Percentiles rank a stretch among this genome's conserved stretches.
Conservation (phyloP, 139 green algal genomes). For the Chlamydomonas sp. region DNA sequence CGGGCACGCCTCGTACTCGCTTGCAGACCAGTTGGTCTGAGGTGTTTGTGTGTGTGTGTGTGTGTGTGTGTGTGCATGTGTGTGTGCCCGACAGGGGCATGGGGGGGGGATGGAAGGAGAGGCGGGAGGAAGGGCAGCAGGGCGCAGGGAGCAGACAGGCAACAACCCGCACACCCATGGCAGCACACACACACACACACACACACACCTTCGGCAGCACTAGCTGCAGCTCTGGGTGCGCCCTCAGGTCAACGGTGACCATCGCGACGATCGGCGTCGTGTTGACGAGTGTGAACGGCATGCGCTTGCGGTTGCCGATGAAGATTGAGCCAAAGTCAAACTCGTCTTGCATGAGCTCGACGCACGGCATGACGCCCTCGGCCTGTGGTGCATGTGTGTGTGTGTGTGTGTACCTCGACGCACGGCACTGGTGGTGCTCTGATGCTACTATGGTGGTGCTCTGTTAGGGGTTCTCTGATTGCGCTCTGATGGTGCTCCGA, state of each 20-base stretch:
- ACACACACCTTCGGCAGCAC: slow-evolving; percentile 39
- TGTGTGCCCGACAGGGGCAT: not conserved
- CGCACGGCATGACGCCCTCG: slow-evolving; percentile 45
- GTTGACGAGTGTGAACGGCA: slow-evolving; percentile 56
- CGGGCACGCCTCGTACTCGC: slow-evolving; percentile 53
- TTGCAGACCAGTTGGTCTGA: slow-evolving; percentile 38
- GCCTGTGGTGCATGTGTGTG: too few relatives aligned
- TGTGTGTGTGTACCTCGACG: too few relatives aligned
- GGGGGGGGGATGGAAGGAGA: not conserved
- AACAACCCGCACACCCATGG: too few relatives aligned
- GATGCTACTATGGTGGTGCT: too few relatives aligned
- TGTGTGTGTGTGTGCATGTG: not conserved
- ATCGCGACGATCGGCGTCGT: slow-evolving; percentile 40
- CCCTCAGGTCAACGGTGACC: slow-evolving; percentile 23
- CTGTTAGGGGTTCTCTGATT: too few relatives aligned
- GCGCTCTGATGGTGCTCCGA: too few relatives aligned
- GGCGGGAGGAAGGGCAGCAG: slow-evolving; percentile 33
- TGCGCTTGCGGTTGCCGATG: slow-evolving; percentile 33
- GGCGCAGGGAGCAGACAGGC: too few relatives aligned
- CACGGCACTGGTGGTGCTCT: too few relatives aligned
- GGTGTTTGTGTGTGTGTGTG: not conserved
- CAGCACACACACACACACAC: too few relatives aligned
- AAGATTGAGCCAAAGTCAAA: slow-evolving; percentile 50
- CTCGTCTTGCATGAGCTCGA: slow-evolving; percentile 40
- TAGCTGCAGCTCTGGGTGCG: slow-evolving; percentile 44